Conservation (phyloP, 1,284 basidiomycete species). For the Tylopilus sp. region DNA sequence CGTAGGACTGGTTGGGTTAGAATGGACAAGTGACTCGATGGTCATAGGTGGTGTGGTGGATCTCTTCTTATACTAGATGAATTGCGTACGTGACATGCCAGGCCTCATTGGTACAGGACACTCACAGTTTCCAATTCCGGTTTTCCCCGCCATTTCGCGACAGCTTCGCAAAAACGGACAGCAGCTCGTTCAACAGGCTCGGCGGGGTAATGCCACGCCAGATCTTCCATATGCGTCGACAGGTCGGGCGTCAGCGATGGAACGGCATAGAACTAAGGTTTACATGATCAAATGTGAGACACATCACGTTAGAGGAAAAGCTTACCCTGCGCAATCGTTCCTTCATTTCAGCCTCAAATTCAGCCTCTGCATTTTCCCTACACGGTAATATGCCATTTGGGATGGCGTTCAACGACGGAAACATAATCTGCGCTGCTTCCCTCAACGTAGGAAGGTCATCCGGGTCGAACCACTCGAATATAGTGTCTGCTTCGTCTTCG, state of each 20-base stretch:
- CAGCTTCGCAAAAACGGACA: constrained; percentile 81
- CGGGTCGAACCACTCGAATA: constrained; percentile 74
- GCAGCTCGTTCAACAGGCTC: constrained; percentile 84
- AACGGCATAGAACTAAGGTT: constrained; percentile 76
- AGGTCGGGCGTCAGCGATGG: constrained; percentile 76
- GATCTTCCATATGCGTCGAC: constrained; percentile 81
- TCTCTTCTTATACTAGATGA: constrained; percentile 69
- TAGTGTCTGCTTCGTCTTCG: constrained; percentile 49
- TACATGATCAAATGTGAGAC: constrained; percentile 18
- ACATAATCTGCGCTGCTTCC: constrained; percentile 75
- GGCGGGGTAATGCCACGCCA: constrained; percentile 82
- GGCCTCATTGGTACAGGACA: constrained; percentile 7
- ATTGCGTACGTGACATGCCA: constrained; percentile 20
- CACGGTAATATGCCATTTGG: constrained; percentile 31
- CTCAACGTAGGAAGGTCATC: constrained; percentile 77
- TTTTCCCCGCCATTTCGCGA: constrained; percentile 83
- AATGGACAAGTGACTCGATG: constrained; percentile 72
- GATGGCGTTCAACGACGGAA: constrained; percentile 63
- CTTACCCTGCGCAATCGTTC: constrained; percentile 74
- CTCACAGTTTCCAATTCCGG: constrained; percentile 83
- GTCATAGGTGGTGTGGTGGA: constrained; percentile 56
- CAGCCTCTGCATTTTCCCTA: constrained; percentile 64
- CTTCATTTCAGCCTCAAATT: constrained; percentile 75
- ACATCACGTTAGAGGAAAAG: constrained; percentile 11
- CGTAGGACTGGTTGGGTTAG: constrained; percentile 67